Evolutionary conservation across 1,139 yeast species (phyloP).

Genomic region (Sugiyamaella paludigena): DNA sequence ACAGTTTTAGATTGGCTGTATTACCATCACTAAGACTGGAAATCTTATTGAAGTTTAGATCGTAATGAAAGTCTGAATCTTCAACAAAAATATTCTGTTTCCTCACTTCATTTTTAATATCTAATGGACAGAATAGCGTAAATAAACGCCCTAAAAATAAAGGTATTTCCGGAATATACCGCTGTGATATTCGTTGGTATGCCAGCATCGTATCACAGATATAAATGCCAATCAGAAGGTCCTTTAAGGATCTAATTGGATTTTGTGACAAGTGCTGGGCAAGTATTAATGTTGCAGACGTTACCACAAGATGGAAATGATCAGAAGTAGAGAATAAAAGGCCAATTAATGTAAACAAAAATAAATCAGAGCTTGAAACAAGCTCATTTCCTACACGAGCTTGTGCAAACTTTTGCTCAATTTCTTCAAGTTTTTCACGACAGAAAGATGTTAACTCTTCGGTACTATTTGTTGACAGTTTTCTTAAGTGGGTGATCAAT

Average conservation of each 20-base stretch:
- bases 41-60: background rate
- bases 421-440: slow-evolving; percentile 46
- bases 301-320: slow-evolving; percentile 86
- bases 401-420: slow-evolving; percentile 49
- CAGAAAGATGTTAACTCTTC: slow-evolving; percentile 58
- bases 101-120: background rate
- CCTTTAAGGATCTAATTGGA: slow-evolving; percentile 40
- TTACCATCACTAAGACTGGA: background rate
- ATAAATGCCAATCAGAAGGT: slow-evolving; percentile 53
- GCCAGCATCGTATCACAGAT: slow-evolving; percentile 61
- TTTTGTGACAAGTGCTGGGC: slow-evolving; percentile 63
- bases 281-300: slow-evolving; percentile 75
- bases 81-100: slow-evolving; percentile 1
- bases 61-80: slow-evolving; percentile 5
- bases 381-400: slow-evolving; percentile 15
- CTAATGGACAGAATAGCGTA: background rate
- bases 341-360: slow-evolving; percentile 71
- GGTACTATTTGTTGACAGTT: slow-evolving; percentile 64
- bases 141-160: slow-evolving; percentile 56
- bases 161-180: slow-evolving; percentile 77
- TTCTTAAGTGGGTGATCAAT: slow-evolving; percentile 52
- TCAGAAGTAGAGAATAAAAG: slow-evolving; percentile 88
- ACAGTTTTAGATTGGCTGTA: background rate
- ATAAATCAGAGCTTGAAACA: slow-evolving; percentile 42
- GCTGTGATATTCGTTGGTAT: slow-evolving; percentile 76